Evolutionary conservation across 2,329 filamentous ascomycete species (phyloP), one percentile per base, ranked within the genome.

Genomic region (Fusarium globosum): DNA sequence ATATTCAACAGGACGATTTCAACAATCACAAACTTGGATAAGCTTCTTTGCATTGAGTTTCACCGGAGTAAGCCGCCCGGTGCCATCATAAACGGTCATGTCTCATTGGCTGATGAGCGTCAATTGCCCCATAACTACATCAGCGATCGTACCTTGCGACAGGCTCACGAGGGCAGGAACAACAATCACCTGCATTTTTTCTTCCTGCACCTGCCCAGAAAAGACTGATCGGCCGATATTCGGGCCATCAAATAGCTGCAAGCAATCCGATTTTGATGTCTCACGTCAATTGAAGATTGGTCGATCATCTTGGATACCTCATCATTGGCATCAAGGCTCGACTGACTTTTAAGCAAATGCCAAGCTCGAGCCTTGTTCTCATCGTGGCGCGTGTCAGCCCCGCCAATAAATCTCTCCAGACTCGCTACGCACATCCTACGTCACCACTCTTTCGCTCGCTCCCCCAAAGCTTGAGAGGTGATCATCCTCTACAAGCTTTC

Each of bases 311-410:
- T 30, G 43, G 10, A 56, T 33, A 28, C 15, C 30, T 53, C n/a
- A 21, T 28, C 39, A 46, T 61, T 43, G n/a, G 58, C 42, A 30
- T 26, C 41, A 46, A 57, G 10, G n/a, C 53, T 57, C 26, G 33
- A 26, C 13, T 7, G n/a, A 21, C 15, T 61, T 10, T 60, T 28
- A 52, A 41, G 41, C 41, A 65, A 61, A 62, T 72, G 69, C 65
- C 51, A 15, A 49, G 39, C 33, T 33, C 58, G 43, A 69, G 71
- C 72, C 51, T 55, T 72, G 61, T 62, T 67, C 72, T 74, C 72
- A 48, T 26, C 41, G 41, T 66, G 68, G 72, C 72, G 64, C 72
- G 72, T 74, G 71, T 74, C 68, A 43, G 71, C 71, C 71, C 71
- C 68, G 71, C 71, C 60, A 62, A 53, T 51, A 72, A 74, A 58